Conservation (phyloP, 768 basidiomycete genomes). For the Pisolithus microcarpus region DNA sequence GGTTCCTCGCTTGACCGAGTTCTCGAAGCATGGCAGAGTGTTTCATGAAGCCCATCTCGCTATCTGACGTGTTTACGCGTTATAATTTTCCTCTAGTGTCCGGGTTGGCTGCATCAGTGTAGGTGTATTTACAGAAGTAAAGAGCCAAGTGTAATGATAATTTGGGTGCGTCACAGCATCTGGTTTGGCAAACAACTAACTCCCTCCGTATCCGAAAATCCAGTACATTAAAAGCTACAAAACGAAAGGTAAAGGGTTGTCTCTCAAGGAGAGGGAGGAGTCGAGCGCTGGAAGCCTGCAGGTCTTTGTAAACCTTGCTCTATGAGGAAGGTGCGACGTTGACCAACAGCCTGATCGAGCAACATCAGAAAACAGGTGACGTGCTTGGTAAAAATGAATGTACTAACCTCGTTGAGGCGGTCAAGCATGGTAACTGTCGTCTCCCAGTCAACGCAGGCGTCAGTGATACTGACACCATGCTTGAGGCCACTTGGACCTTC, state of each 20-base stretch:
- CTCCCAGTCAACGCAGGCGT: slow-evolving; percentile 87
- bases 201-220: too few relatives aligned
- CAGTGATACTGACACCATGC: slow-evolving; percentile 82
- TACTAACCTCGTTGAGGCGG: slow-evolving; percentile 48
- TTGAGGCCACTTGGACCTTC: slow-evolving; percentile 63
- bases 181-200: too few relatives aligned
- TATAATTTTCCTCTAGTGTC: too few relatives aligned
- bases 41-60: slow-evolving; percentile 3
- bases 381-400: too few relatives aligned
- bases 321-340: slow-evolving; percentile 21
- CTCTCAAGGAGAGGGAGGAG: slow-evolving; percentile 10
- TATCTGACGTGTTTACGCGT: not conserved
- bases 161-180: too few relatives aligned
- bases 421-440: slow-evolving; percentile 71
- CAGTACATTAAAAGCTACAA: too few relatives aligned
- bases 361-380: not conserved
- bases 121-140: too few relatives aligned
- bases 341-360: slow-evolving; percentile 18
- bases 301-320: slow-evolving; percentile 19
- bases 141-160: too few relatives aligned
- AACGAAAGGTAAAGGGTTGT: too few relatives aligned
- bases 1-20: slow-evolving; percentile 61
- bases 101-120: too few relatives aligned
- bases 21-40: slow-evolving; percentile 46
- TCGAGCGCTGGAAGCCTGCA: slow-evolving; percentile 21